These are phyloP conservation scores for Ustulina deusta DNA, from an alignment of 2,329 filamentous ascomycete species.

Conservation along the genomic window DNA sequence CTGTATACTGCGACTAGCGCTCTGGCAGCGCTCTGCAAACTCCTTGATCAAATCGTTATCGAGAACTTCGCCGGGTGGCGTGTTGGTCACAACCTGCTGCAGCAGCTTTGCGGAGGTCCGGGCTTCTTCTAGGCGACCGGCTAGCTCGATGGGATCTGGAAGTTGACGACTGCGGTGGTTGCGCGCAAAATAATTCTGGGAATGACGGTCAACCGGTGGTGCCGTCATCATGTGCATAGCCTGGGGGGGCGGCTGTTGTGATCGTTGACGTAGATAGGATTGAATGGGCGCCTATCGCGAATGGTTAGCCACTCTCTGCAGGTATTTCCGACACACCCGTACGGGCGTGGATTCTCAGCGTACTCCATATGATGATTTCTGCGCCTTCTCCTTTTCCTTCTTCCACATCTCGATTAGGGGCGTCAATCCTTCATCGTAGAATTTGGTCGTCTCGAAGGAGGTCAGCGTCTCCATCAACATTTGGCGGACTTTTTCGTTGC, in stretches of 20 bases:
- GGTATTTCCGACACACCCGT: constrained; percentile 19
- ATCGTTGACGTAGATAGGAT: constrained; percentile 27
- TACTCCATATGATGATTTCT: constrained; percentile 63
- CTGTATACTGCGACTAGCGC: constrained; percentile 84
- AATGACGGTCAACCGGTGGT: constrained; percentile 58
- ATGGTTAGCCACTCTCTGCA: constrained; percentile 37
- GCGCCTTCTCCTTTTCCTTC: constrained; percentile 80
- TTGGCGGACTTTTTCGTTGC: constrained; percentile 82
- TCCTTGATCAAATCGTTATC: constrained; percentile 91
- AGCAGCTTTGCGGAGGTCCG: constrained; percentile 90
- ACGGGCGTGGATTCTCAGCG: constrained; percentile 32
- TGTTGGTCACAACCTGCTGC: constrained; percentile 90
- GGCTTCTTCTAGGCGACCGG: constrained; percentile 87
- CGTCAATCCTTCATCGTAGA: constrained; percentile 78
- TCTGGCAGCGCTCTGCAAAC: constrained; percentile 87
- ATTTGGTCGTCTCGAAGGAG: constrained; percentile 77
- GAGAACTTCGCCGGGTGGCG: constrained; percentile 79
- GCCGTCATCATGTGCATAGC: constrained; percentile 58
- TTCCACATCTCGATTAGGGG: constrained; percentile 87
- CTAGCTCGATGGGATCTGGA: constrained; percentile 81
- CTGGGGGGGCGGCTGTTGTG: constrained; percentile 42
- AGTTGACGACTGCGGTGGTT: constrained; percentile 61
- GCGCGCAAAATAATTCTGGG: constrained; percentile 70
- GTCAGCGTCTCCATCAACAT: constrained; percentile 90
- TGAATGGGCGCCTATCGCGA: constrained; percentile 25